Conservation (phyloP, 1,284 basidiomycete species). For the Austroboletus niveus region DNA sequence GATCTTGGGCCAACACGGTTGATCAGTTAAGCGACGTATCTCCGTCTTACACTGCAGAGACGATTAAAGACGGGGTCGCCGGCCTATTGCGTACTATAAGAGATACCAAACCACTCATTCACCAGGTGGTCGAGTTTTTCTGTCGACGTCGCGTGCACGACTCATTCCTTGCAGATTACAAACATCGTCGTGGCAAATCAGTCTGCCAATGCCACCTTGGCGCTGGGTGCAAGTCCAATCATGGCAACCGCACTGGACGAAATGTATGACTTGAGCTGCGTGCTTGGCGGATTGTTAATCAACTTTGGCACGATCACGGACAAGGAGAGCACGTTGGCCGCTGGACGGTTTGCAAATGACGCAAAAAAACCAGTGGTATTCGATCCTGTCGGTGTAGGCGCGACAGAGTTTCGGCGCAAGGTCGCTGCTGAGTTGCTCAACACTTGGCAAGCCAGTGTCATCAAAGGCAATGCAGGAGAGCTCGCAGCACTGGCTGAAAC, state of each 20-base stretch:
- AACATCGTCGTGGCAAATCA: conserved; percentile 90
- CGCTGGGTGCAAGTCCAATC: conserved; percentile 88
- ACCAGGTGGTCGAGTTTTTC: conserved; percentile 55
- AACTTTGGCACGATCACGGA: conserved; percentile 87
- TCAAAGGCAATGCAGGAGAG: conserved; percentile 96
- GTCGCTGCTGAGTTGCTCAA: conserved; percentile 74
- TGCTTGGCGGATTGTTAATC: conserved; percentile 73
- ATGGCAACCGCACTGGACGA: conserved; percentile 88
- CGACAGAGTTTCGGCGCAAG: conserved; percentile 69
- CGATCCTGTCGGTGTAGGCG: conserved; percentile 93
- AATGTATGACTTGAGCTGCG: conserved; percentile 75
- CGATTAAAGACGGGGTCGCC: conserved; percentile 38
- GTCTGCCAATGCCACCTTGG: conserved; percentile 89
- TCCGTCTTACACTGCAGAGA: conserved; percentile 23
- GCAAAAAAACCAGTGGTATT: conserved; percentile 82
- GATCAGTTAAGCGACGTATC: conserved; percentile 21
- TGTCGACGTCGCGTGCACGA: neutral
- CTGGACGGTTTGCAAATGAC: conserved; percentile 70
- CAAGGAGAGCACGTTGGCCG: conserved; percentile 79
- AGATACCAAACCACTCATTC: conserved; percentile 65
- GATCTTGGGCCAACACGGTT: conserved; percentile 37
- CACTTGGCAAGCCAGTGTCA: conserved; percentile 84
- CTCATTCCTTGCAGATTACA: conserved; percentile 63
- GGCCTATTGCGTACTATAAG: conserved; percentile 53
- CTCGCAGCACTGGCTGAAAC: conserved; percentile 77